A percentile compares a stretch with the other conserved stretches of the same genome.
Evolutionary conservation across 78 protist species (phyloP).

Genomic region (Dictyostelium firmibasis): DNA sequence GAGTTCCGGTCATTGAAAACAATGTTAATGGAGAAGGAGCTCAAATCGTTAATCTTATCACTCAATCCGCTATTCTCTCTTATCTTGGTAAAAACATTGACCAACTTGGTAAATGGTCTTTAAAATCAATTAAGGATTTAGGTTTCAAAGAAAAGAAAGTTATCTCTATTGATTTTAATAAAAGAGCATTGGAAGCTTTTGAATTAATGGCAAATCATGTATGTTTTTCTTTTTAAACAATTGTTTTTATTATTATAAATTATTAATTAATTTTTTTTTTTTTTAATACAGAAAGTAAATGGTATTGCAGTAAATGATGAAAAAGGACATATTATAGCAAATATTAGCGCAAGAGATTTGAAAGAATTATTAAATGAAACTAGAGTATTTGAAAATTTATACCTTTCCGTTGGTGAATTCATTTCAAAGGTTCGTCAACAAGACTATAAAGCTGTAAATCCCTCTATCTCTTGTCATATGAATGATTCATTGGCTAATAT

Average conservation of each 20-base stretch:
- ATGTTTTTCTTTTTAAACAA: neutral
- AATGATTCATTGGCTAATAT: constrained; percentile 7
- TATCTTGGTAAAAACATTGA: constrained; percentile 44
- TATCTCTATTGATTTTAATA: constrained; percentile 26
- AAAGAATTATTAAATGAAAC: constrained; percentile 59
- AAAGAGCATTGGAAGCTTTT: constrained; percentile 73
- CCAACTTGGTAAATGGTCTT: constrained; percentile 42
- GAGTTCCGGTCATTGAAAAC: constrained; percentile 59
- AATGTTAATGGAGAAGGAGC: constrained; percentile 22
- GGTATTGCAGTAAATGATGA: constrained; percentile 76
- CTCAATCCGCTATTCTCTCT: constrained; percentile 57
- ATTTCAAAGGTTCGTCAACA: constrained; percentile 57
- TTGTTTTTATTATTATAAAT: neutral
- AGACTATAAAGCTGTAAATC: constrained; percentile 49
- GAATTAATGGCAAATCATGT: constrained; percentile 56
- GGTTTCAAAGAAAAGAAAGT: constrained; percentile 65
- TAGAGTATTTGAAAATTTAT: constrained; percentile 69
- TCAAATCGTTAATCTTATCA: constrained; percentile 22
- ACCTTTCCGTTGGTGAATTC: constrained; percentile 68
- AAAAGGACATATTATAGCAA: constrained; percentile 44
- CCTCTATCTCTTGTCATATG: constrained; percentile 33
- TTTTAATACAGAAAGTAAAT: constrained; percentile 32
- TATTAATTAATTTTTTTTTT: neutral
- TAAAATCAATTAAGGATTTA: constrained; percentile 34
- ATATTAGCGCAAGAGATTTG: constrained; percentile 67